These are phyloP conservation scores for Secale cereale DNA, from an alignment of 176 grass and related monocot species.

Conservation along the genomic window DNA sequence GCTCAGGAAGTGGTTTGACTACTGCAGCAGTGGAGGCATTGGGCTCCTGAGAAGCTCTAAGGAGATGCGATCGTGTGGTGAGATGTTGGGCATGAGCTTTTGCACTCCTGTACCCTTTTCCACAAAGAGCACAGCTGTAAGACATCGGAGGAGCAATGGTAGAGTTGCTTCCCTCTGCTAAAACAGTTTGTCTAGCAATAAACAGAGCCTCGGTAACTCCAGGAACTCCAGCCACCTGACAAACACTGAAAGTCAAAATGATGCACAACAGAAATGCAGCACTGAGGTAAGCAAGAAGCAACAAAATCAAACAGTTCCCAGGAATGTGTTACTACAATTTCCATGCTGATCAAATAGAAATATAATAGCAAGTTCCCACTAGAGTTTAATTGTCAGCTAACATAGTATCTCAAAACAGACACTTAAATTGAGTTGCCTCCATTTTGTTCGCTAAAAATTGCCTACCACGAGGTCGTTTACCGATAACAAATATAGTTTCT, in stretches of 20 bases:
- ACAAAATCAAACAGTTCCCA: not conserved
- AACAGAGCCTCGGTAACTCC: constrained; percentile 86
- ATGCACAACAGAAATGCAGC: not conserved
- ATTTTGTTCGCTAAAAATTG: not conserved
- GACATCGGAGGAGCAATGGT: constrained; percentile 44
- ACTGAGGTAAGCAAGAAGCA: constrained; percentile 6
- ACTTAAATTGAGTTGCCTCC: not conserved
- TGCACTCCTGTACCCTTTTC: constrained; percentile 80
- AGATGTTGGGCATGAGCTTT: constrained; percentile 90
- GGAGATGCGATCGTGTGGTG: constrained; percentile 62
- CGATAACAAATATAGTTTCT: not conserved
- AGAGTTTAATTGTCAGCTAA: not conserved
- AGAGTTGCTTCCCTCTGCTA: constrained; percentile 67
- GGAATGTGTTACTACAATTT: not conserved
- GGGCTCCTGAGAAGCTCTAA: constrained; percentile 74
- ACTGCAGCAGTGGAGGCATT: constrained; percentile 64
- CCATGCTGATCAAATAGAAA: not conserved
- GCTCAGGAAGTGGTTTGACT: constrained; percentile 59
- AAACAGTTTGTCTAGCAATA: constrained; percentile 67
- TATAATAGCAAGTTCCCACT: not conserved
- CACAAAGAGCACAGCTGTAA: constrained; percentile 87
- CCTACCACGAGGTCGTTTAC: not conserved
- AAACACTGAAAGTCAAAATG: constrained; percentile 5
- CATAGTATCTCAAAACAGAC: not conserved
- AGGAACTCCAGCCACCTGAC: constrained; percentile 83